Evolutionary conservation across 2,329 filamentous ascomycete genomes (phyloP), one percentile per base, ranked within the genome.

Genomic region (Cytospora piceae): DNA sequence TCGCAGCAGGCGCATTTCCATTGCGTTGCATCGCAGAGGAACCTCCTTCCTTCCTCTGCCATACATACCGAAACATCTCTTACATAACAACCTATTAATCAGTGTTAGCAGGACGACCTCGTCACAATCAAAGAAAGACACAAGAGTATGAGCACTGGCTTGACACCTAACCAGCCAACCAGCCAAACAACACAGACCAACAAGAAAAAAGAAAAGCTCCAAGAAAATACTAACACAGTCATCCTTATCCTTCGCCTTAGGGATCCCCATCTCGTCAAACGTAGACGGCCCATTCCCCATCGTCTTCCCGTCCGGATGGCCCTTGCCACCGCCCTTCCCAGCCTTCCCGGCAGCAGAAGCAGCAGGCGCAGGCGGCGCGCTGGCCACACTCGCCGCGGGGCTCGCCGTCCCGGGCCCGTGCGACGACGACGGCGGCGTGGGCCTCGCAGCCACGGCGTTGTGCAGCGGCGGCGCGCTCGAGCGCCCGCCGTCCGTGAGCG

Each of bases 191-290:
- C 27, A 8, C 32, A 34, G 32, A 12, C 32, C 32, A 34, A 34
- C 32, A 14, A 32, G 4, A 15, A 17, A 12, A 17, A 54, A n/a
- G 8, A 22, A 7, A 17, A 8, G 5, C 15, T 4, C 34, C 20
- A 14, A 2, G 22, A 6, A 2, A 58, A 67, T 24, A 84, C 85
- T 84, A 87, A 97, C 94, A 82, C 94, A 99, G 78, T 98, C 94
- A 70, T 87, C 86, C n/a, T 97, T 92, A 68, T 89, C 85, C 77
- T 95, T 94, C 57, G 84, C 88, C 72, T 89, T 85, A 8, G 93
- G 92, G 72, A 99, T 94, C 49, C 95, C 95, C 95, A 99, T 99
- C 75, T 96, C 94, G 75, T 97, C 94, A 76, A 99, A 99, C 0
- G 95, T 98, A 72, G 95, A 92, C 0, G 95, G 94, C 14, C 94